Base-by-base conservation (phyloP, 2,329 filamentous ascomycete species). In the Xylariales sp. region DNA sequence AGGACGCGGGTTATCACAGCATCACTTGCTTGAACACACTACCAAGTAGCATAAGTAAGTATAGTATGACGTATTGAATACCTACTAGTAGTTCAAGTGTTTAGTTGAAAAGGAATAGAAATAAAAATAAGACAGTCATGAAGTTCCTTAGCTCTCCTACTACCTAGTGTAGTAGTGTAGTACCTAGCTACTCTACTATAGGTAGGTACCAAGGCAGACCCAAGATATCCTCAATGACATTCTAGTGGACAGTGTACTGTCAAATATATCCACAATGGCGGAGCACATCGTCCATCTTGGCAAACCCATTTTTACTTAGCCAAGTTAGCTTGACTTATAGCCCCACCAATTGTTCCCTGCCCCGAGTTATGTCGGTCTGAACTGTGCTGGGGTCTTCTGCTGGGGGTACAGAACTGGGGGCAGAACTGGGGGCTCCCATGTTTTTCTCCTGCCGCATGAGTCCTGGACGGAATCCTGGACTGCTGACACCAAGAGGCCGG, bases 401-500 rank as follows among this genome's bases (percentile, higher is more conserved):
- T 36, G 34, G 34, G 34, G 34, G 6, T 36, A 36, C 23, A 23
- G 23, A 23, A 23, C 23, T 23, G 23, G 23, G 23, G 23, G 23
- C 23, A 23, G 23, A 23, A 23, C 23, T 23, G 23, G 23, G 23
- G 23, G 23, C 23, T n/a, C 28, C 18, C 43, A 52, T 63, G 52
- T 23, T 23, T 23, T 46, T 36, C 46, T 48, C 58, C 46, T 61
- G 58, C n/a, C 39, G 52, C 36, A 45, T 56, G 39, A 56, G 54
- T 45, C 23, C 53, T 55, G 28, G 39, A 10, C 46, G 28, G 57
- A 39, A 43, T 61, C 46, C 36, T 59, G 32, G 56, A 34, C 45
- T 28, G 39, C 43, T 59, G 32, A 39, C 45, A 68, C 65, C 65
- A 65, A 53, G 61, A 64, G 36, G 45, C 52, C 57, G 65, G 65